Percentiles rank a stretch among this genome's conserved stretches.
Evolutionary conservation across 805 yeast genomes (phyloP).

Genomic region (Wickerhamiella siamensis): DNA sequence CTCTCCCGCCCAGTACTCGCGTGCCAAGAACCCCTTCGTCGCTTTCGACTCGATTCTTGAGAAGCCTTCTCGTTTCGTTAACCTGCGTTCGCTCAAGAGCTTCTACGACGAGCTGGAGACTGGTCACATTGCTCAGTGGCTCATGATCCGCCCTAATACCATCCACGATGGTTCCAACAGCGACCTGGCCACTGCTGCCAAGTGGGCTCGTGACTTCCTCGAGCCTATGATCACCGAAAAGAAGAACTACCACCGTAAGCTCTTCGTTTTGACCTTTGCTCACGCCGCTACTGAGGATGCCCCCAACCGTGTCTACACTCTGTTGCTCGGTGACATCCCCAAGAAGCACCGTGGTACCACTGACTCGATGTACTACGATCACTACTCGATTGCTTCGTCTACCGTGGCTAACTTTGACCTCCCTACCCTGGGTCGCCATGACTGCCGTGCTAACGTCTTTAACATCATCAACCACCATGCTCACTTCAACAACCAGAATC

Average conservation of each 20-base stretch:
- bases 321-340: conserved; percentile 37
- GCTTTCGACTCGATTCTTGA: conserved; percentile 29
- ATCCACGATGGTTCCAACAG: conserved; percentile 40
- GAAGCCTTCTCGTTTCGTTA: conserved; percentile 27
- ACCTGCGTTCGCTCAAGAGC: conserved; percentile 36
- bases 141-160: conserved; percentile 41
- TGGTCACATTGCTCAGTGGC: conserved; percentile 36
- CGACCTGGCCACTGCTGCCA: conserved; percentile 32
- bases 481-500: conserved; percentile 13
- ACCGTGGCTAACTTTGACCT: conserved; percentile 39
- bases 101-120: conserved; percentile 30
- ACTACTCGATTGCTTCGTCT: conserved; percentile 37
- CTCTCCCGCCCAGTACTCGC: conserved; percentile 33
- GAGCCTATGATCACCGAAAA: conserved; percentile 25
- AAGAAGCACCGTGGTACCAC: conserved; percentile 30
- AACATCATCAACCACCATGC: conserved; percentile 28
- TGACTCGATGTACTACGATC: conserved; percentile 37
- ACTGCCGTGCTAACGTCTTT: conserved; percentile 37
- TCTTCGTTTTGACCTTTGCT: conserved; percentile 37
- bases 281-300: conserved; percentile 32
- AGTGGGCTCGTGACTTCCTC: conserved; percentile 34
- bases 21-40: conserved; percentile 39
- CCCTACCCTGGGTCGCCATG: conserved; percentile 36
- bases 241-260: conserved; percentile 35
- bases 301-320: conserved; percentile 33